Conservation (phyloP, 2,329 filamentous ascomycete genomes). For the Arthrobotrys pseudoclavata region DNA sequence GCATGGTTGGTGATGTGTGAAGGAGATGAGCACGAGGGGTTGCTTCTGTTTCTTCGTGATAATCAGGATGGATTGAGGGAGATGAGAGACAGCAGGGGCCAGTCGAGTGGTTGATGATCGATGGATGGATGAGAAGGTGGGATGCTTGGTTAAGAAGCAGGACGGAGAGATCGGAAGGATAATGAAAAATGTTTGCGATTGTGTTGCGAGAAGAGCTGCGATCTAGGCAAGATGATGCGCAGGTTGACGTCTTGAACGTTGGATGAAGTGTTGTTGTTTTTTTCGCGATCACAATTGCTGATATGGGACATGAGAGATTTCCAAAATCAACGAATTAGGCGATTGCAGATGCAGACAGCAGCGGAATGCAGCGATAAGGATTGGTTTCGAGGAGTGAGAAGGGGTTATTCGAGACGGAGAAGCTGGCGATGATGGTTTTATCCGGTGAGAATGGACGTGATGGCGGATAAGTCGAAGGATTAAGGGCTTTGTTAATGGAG, state of each 20-base stretch:
- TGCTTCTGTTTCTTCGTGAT: background rate
- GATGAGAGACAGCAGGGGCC: background rate
- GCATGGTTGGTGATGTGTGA: constrained; percentile 31
- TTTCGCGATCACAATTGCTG: constrained; percentile 13
- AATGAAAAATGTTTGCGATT: constrained; percentile 1
- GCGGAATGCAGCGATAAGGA: background rate
- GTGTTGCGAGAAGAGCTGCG: constrained; percentile 11
- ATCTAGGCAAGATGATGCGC: constrained; percentile 4
- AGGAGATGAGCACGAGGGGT: background rate
- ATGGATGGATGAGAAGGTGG: constrained; percentile 1
- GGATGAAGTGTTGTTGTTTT: background rate
- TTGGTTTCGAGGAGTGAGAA: background rate
- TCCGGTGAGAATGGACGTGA: background rate
- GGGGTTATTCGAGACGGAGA: background rate
- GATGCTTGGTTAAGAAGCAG: background rate
- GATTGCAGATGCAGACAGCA: background rate
- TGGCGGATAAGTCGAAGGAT: background rate
- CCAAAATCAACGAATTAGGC: constrained; percentile 18
- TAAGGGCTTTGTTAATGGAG: background rate
- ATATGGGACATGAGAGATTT: constrained; percentile 35
- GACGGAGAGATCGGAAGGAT: background rate
- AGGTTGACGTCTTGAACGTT: background rate
- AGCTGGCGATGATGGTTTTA: constrained; percentile 1
- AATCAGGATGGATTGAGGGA: background rate
- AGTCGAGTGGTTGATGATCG: background rate